Conservation (phyloP, 2,329 filamentous ascomycete species). For the Phaeophleospora eucalypticola region DNA sequence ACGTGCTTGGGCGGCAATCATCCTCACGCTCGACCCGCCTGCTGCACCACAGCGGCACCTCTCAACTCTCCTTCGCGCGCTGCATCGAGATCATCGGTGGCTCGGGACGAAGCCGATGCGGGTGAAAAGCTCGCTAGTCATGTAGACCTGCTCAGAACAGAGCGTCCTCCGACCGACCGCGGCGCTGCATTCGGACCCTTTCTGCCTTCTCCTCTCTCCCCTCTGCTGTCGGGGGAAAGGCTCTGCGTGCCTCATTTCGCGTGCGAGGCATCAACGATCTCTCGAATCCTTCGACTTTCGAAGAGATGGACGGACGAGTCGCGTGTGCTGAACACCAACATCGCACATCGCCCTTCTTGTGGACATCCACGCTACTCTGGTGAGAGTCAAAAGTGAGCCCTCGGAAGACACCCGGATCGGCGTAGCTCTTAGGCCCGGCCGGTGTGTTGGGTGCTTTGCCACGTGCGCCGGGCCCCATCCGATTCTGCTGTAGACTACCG, state of each 20-base stretch:
- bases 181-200: not conserved
- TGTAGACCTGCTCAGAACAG: not conserved
- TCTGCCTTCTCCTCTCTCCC: not conserved
- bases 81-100: not conserved
- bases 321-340: no score
- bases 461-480: no score
- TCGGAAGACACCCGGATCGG: constrained; percentile 28
- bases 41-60: no score
- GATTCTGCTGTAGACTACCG: no score
- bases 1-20: not conserved
- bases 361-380: no score
- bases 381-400: constrained; percentile 6
- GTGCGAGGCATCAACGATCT: not conserved
- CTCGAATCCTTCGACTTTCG: no score
- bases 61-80: no score
- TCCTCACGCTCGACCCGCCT: not conserved
- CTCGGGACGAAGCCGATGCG: constrained; percentile 1
- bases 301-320: no score
- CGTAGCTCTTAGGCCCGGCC: constrained; percentile 24
- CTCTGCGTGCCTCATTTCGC: not conserved
- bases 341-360: no score
- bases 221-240: no score
- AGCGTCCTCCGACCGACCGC: not conserved
- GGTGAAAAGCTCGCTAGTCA: constrained; percentile 3
- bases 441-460: no score